Evolutionary conservation across 345 rosid species (phyloP).

Genomic region (Citrus glauca): DNA sequence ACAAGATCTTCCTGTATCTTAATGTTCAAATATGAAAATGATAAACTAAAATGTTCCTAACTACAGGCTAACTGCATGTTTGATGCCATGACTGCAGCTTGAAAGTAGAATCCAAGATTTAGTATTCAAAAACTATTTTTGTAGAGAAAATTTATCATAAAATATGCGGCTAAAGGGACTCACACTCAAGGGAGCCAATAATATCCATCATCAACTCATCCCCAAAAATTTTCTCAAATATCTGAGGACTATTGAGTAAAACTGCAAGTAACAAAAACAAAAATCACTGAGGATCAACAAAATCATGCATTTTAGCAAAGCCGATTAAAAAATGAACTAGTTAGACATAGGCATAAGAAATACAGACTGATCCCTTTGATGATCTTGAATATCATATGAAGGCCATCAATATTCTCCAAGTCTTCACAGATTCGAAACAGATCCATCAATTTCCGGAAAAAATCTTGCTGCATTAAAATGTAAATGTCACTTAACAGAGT

Average conservation of each 20-base stretch:
- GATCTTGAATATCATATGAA: constrained; percentile 78
- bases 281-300: constrained; percentile 15
- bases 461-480: constrained; percentile 58
- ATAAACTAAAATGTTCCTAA: neutral
- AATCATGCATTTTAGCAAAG: constrained; percentile 11
- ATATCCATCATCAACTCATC: constrained; percentile 84
- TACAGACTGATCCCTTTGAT: constrained; percentile 80
- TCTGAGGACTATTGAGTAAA: constrained; percentile 70
- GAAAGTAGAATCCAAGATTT: neutral
- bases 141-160: neutral
- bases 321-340: constrained; percentile 5
- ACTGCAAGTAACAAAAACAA: constrained; percentile 48
- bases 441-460: constrained; percentile 72
- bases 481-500: constrained; percentile 6
- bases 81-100: neutral
- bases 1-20: neutral
- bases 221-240: constrained; percentile 76
- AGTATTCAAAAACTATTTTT: constrained; percentile 3
- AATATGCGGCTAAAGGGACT: constrained; percentile 22
- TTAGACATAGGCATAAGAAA: constrained; percentile 8
- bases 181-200: constrained; percentile 93
- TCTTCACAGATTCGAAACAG: constrained; percentile 72
- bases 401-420: constrained; percentile 53
- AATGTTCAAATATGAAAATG: neutral
- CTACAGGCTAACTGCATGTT: neutral